Evolutionary conservation across 169 alveolate genomes (phyloP), one percentile per base, ranked within the genome.

Genomic region (Theileria luwenshuni): DNA sequence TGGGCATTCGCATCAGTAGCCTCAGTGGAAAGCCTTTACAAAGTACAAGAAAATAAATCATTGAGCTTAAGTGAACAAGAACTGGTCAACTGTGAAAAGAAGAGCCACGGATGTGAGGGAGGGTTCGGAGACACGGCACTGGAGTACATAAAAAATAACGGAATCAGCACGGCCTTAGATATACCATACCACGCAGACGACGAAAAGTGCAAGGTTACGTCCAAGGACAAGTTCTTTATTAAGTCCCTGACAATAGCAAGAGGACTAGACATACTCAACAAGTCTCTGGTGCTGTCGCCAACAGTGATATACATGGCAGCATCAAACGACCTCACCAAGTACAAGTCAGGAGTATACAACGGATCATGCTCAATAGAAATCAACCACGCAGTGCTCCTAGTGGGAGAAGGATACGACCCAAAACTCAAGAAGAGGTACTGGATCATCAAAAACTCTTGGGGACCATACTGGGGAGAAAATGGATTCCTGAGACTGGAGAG

Each of bases 251-350:
- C 45, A 45, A 58, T 63, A 43, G 59, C 79, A 21, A 47, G 38
- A 8, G 81, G 89, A 8, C 28, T 51, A 23, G 83, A 83, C 27
- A 70, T 90, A 27, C 90, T 94, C 8, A 56, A 76, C 43, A 63
- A 77, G 69, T 76, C 70, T 25, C 59, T 86, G 59, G 93, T 84
- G 25, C 59, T 49, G 25, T 77, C 77, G 10, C 95, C 95, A 8
- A 93, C 95, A 35, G 91, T 96, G 25, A 95, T 96, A 23, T 95
- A 95, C 33, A 88, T 96, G 51, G 96, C 93, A 79, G 97, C 96
- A 35, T 52, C 81, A 52, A 77, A 80, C 28, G 94, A 93, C 88
- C 76, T 80, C 68, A 73, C 90, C 76, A 85, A 61, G 84, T 96
- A 96, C 84, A 51, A 56, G 21, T 91, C 90, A 6, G 95, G 95